Evolutionary conservation across 2,329 filamentous ascomycete species (phyloP), one percentile per base, ranked within the genome.

Genomic region (Niveomyces coronatus): DNA sequence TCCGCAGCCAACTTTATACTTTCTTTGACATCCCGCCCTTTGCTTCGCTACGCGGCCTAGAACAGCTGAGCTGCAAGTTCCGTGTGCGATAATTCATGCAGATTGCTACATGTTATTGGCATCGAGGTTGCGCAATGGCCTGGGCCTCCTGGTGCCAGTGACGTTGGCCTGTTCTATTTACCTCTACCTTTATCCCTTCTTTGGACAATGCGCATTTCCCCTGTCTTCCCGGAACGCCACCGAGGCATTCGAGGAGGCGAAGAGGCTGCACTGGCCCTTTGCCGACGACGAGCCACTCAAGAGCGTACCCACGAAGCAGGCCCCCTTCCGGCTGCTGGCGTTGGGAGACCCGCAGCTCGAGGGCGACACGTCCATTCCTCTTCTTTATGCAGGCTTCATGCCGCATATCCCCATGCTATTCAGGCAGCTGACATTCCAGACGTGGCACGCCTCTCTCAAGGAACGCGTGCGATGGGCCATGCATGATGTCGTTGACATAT

Each of bases 261-360:
- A 60, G 44, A 58, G 54, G 44, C 53, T 65, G 11, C 67, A 71
- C 42, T 65, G 60, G 55, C 60, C 61, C 2, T 58, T 49, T 26
- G 48, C 47, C n/a, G 47, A 47, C 42, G 39, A 46, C 17, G 30
- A 49, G 6, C 6, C 46, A 6, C 42, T 49, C 2, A 24, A 49
- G 45, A 49, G n/a, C 37, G 42, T 44, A 28, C 51, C 45, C 18
- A 49, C 47, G 14, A 53, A 51, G 35, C 50, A 49, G 50, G 85
- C 86, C 4, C 85, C 87, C 1, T 94, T 96, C 53, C 76, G 89
- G 41, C 75, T 96, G 3, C 79, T 96, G 11, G 79, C 87, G 1
- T 74, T 96, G 16, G 89, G 84, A 44, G 89, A 96, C 57, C 89
- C 89, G 5, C 89, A 96, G 58, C 74, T 96, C 38, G 89, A 96